Base-by-base conservation (phyloP, 371 early-diverging fungal genomes). In the Blastocladiella emersonii region DNA sequence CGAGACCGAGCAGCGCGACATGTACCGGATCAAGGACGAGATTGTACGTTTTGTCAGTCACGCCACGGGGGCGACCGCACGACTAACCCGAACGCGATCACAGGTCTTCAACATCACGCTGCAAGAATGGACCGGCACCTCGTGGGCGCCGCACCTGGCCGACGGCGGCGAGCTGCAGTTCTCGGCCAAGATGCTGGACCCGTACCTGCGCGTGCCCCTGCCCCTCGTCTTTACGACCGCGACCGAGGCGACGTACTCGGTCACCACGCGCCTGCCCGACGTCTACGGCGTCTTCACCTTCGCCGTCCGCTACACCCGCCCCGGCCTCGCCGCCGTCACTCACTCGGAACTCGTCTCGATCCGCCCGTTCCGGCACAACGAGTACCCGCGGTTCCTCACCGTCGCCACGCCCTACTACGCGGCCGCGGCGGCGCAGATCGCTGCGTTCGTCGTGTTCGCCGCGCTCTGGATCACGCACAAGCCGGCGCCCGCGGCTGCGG, bases 251-350 rank as follows among this genome's bases (percentile, higher is more conserved):
- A 74, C 67, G 60, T 89, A 80, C 69, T 67, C 71, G 39, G 72
- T 83, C 3, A 75, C 76, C 41, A 64, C 95, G 51, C 77, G 75
- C 49, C 77, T 96, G 39, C 98, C 98, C 41, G 96, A 96, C 70
- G 86, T 86, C 30, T 91, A 94, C 72, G 98, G 98, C 65, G 94
- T 95, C 19, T 98, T 89, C 74, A 95, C 94, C 12, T 87, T 96
- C 73, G 84, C 83, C 57, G 88, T 95, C 57, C 88, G 91, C 68
- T 95, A 95, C 75, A 87, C 89, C 70, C 83, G 91, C 53, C 75
- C 84, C 10, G 96, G 96, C 3, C 72, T 79, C 56, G 77, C 87
- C 17, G 88, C 81, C 65, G 65, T 96, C 34, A 74, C 77, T 59
- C 83, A 83, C 3, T 74, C 76, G 57, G 90, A 91, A 59, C 85